Evolutionary conservation across 2,329 filamentous ascomycete genomes (phyloP).

Genomic region (Microascus cirrosus): DNA sequence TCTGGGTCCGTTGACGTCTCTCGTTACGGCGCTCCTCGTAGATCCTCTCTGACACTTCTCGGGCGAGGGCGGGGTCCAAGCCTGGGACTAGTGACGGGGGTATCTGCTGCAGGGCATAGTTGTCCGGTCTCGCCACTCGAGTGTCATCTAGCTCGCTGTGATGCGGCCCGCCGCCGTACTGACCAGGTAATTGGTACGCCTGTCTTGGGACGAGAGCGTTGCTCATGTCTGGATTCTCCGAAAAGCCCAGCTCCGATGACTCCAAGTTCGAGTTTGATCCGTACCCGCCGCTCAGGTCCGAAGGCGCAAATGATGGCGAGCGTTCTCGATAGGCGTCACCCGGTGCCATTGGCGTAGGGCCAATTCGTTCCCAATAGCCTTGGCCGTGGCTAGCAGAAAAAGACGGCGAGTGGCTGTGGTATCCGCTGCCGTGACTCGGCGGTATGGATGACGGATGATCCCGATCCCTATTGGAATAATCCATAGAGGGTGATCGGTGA

Average conservation of each 20-base stretch:
- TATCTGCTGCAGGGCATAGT: slow-evolving; percentile 23
- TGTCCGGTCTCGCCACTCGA: background rate
- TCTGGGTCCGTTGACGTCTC: slow-evolving; percentile 17
- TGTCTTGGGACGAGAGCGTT: slow-evolving; percentile 6
- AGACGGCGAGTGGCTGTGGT: slow-evolving; percentile 2
- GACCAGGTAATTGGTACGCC: background rate
- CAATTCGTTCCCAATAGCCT: background rate
- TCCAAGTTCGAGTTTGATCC: background rate
- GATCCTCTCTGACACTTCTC: slow-evolving; percentile 46
- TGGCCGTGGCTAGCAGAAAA: background rate
- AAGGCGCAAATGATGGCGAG: background rate
- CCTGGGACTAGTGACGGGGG: slow-evolving; percentile 51
- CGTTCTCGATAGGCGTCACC: background rate
- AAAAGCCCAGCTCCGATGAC: background rate
- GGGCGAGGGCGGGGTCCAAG: slow-evolving; percentile 41
- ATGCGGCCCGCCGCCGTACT: background rate
- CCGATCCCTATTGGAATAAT: background rate
- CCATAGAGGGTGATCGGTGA: background rate
- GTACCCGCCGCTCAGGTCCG: background rate
- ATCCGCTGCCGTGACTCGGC: background rate
- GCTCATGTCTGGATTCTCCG: slow-evolving; percentile 5
- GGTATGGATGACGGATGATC: background rate
- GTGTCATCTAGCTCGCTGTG: slow-evolving; percentile 1
- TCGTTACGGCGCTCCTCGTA: slow-evolving; percentile 41
- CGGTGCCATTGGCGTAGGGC: background rate